Evolutionary conservation across 768 basidiomycete species (phyloP).

Genomic region (Leccinum subgranulosum): DNA sequence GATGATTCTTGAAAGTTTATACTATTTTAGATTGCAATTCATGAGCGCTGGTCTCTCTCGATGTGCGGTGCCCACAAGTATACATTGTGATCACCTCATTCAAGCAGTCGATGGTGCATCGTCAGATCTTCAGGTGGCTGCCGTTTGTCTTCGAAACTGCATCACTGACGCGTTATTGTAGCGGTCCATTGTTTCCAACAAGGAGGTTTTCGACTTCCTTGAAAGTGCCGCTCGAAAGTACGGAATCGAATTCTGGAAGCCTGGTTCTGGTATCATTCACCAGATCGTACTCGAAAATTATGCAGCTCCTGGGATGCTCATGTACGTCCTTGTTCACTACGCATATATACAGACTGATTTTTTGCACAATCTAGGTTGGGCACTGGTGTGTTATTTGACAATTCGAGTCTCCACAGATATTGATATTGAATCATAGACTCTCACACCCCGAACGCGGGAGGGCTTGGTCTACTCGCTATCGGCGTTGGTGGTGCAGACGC

Average conservation of each 20-base stretch:
- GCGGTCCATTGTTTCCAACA: slow-evolving; percentile 83
- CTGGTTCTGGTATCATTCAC: slow-evolving; percentile 89
- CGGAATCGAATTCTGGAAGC: slow-evolving; percentile 97
- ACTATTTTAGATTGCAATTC: slow-evolving; percentile 74
- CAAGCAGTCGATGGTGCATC: slow-evolving; percentile 90
- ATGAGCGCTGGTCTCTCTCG: slow-evolving; percentile 90
- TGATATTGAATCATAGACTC: slow-evolving; percentile 57
- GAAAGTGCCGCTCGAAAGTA: slow-evolving; percentile 88
- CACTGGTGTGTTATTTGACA: slow-evolving; percentile 51
- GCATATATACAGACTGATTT: slow-evolving; percentile 1
- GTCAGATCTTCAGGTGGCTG: slow-evolving; percentile 71
- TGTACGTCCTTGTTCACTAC: slow-evolving; percentile 46
- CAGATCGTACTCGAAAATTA: slow-evolving; percentile 99
- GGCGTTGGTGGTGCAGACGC: slow-evolving; percentile 99
- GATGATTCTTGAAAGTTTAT: slow-evolving; percentile 3
- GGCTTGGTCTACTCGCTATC: slow-evolving; percentile 93
- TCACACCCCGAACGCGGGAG: slow-evolving; percentile 98
- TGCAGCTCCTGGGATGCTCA: slow-evolving; percentile 91
- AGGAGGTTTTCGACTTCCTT: slow-evolving; percentile 97
- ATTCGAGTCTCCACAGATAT: not conserved
- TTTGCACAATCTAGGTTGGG: slow-evolving; percentile 57
- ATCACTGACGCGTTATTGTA: slow-evolving; percentile 27
- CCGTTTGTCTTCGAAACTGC: not conserved
- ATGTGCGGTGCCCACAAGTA: slow-evolving; percentile 85
- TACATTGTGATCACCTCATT: slow-evolving; percentile 98